Conservation (phyloP, 1,284 basidiomycete genomes). For the Vanrija humicola region DNA sequence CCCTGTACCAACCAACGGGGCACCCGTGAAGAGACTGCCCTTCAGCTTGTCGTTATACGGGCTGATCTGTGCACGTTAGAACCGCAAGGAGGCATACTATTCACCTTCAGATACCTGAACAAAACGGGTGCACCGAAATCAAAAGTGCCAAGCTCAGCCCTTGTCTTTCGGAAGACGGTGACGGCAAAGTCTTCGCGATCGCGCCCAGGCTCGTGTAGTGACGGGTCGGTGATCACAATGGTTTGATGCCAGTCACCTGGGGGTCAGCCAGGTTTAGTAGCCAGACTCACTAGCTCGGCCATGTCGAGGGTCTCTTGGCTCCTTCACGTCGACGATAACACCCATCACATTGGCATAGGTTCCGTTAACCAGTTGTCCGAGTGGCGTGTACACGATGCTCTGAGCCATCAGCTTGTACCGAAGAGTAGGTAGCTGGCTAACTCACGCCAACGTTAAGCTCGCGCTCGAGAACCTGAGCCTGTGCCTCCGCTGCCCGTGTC, state of each 20-base stretch:
- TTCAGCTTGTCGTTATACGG: constrained; percentile 28
- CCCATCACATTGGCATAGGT: constrained; percentile 10
- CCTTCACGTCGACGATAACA: constrained; percentile 8
- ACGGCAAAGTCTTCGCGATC: constrained; percentile 28
- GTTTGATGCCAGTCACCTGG: constrained; percentile 19
- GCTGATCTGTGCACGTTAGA: background rate
- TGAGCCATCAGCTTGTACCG: background rate
- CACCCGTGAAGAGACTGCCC: constrained; percentile 20
- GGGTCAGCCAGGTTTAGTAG: background rate
- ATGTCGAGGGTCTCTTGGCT: background rate
- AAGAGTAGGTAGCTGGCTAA: background rate
- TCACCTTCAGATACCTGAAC: constrained; percentile 22
- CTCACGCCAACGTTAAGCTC: background rate
- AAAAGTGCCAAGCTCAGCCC: constrained; percentile 9
- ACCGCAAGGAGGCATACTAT: background rate
- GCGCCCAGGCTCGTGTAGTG: background rate
- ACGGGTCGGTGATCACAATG: constrained; percentile 30
- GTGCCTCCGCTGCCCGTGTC: background rate
- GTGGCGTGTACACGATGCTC: constrained; percentile 6
- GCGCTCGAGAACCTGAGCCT: too few relatives aligned
- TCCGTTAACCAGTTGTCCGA: background rate
- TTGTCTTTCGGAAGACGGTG: constrained; percentile 21
- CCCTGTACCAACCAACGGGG: background rate
- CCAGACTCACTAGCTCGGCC: background rate
- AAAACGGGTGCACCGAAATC: constrained; percentile 19